These are phyloP conservation scores for Citrus mangshanensis DNA, from an alignment of 345 rosid genomes.

Conservation along the genomic window DNA sequence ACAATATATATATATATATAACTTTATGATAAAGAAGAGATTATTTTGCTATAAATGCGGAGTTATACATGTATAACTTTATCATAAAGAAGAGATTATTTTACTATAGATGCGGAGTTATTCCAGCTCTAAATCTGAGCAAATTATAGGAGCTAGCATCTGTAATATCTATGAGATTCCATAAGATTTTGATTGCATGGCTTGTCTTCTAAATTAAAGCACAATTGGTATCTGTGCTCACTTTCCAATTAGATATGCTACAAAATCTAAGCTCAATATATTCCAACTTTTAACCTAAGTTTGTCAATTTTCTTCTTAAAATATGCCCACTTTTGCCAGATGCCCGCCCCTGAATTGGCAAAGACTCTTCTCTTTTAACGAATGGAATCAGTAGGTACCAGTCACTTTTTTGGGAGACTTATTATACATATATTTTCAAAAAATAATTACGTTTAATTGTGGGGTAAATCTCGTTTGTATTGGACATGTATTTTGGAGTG, in stretches of 20 bases:
- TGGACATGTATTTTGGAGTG: too few relatives aligned
- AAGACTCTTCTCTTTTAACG: too few relatives aligned
- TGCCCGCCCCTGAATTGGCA: too few relatives aligned
- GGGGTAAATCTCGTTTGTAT: too few relatives aligned
- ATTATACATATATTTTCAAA: too few relatives aligned
- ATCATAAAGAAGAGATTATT: not conserved
- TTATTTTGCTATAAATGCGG: not conserved
- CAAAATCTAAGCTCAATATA: not conserved
- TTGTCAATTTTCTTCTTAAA: conserved; percentile 1
- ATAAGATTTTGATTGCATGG: conserved; percentile 4
- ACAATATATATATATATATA: not conserved
- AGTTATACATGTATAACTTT: conserved; percentile 6
- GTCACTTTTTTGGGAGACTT: too few relatives aligned
- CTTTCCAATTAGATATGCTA: conserved; percentile 1
- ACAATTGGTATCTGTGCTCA: not conserved
- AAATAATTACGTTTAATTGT: too few relatives aligned
- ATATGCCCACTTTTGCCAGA: conserved; percentile 9
- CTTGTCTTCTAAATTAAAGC: not conserved
- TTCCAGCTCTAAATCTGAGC: not conserved
- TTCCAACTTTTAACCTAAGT: not conserved
- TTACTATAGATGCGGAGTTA: not conserved
- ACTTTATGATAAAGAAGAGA: conserved; percentile 11
- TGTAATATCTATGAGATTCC: conserved; percentile 1
- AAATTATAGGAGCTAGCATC: conserved; percentile 3
- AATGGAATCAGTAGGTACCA: too few relatives aligned